Conservation (phyloP, 768 basidiomycete genomes). For the Auricularia heimuer region DNA sequence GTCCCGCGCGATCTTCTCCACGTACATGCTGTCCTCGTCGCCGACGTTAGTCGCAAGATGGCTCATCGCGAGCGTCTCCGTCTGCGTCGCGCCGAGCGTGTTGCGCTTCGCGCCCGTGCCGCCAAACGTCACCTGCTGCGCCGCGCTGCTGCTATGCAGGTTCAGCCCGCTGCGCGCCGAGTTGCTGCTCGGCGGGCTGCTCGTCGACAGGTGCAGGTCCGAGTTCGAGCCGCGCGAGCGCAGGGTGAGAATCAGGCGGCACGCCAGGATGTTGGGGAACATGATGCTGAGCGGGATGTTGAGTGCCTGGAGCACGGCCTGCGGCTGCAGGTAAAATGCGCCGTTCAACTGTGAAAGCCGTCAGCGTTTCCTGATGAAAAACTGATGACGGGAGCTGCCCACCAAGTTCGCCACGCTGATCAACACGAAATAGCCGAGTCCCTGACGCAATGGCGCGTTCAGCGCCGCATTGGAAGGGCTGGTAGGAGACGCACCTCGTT, state of each 20-base stretch:
- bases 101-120: neutral
- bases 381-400: neutral
- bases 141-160: too few species aligned
- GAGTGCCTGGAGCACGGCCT: constrained; percentile 60
- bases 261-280: constrained; percentile 71
- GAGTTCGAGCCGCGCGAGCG: neutral
- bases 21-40: neutral
- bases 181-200: neutral
- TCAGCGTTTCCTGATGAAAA: constrained; percentile 4
- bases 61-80: neutral
- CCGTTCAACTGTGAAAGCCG: constrained; percentile 45
- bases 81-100: neutral
- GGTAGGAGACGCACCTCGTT: constrained; percentile 48
- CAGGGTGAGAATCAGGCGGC: constrained; percentile 36
- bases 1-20: neutral
- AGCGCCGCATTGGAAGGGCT: neutral
- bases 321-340: constrained; percentile 78
- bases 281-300: constrained; percentile 80
- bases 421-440: constrained; percentile 76
- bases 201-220: neutral
- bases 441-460: constrained; percentile 22
- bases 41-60: neutral
- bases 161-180: neutral
- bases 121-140: neutral
- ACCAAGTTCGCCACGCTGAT: constrained; percentile 80